Base-by-base conservation (phyloP, 257 asterid species). In the Penstemon newberryi region DNA sequence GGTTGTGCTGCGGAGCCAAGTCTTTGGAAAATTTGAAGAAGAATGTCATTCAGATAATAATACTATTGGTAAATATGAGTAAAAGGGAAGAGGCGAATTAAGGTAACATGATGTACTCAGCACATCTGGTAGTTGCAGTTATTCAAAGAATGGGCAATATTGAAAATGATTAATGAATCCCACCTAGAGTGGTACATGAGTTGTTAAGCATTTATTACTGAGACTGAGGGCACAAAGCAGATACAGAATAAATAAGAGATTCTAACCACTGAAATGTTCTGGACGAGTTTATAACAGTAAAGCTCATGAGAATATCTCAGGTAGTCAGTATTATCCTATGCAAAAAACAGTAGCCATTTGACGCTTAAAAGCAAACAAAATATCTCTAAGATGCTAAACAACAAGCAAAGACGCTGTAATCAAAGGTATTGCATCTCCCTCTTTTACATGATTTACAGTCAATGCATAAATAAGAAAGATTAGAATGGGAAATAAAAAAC, bases 1-100 rank as follows among this genome's bases (percentile, higher is more conserved):
- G 46, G 39, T 44, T 56, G 18, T 45, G 50, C 18, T 12, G 42
- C 45, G 73, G 46, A 56, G 64, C 49, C 36, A 56, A 57, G 54
- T 15, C 73, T 68, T 56, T 3, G 18, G 11, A 56, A 56, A 55
- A 8, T 68, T 6, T 11, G 4, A 44, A 33, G 45, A 68, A 33
- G 18, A 56, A 4, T 37, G 6, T 44, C 18, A 25, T 25, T 25
- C 33, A 25, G 33, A 40, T 18, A 8, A 15, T 15, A 66, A 13
- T 39, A 13, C 5, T 38, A 8, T 4, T 2, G 9, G 10, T 65
- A 39, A 50, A 13, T n/a, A 65, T 66, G 43, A 57, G 41, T 39
- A 33, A 19, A 45, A 56, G 44, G 4, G 56, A 3, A 49, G n/a
- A 49, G 54, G 54, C 15, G 52, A 66, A 66, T 39, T 19, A 37